A percentile compares a stretch with the other conserved stretches of the same genome.
Evolutionary conservation across 2,329 filamentous ascomycete species (phyloP).

Genomic region (Nemania abortiva): DNA sequence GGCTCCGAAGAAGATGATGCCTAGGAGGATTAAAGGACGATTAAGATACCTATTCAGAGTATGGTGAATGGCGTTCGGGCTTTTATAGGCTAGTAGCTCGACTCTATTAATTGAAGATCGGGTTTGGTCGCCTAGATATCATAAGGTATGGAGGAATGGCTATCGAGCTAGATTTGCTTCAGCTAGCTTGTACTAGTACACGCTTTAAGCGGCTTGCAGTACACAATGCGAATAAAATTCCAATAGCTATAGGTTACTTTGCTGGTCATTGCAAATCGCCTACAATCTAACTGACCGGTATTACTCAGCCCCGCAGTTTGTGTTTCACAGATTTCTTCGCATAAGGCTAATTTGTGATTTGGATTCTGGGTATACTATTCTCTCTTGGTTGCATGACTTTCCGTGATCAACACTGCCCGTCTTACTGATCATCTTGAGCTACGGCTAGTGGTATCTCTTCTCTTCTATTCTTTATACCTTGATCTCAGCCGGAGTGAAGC

Average conservation of each 20-base stretch:
- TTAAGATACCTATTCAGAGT: conserved; percentile 32
- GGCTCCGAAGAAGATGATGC: not conserved
- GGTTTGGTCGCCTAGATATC: not conserved
- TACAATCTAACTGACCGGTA: no score
- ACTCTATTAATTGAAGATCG: conserved; percentile 5
- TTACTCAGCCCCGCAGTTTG: not conserved
- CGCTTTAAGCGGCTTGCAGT: not conserved
- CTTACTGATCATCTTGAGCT: not conserved
- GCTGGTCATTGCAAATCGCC: not conserved
- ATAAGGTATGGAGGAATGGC: conserved; percentile 4
- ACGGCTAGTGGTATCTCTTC: not conserved
- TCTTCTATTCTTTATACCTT: not conserved
- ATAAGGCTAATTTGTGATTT: not conserved
- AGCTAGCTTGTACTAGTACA: conserved; percentile 16
- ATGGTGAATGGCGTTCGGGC: conserved; percentile 26
- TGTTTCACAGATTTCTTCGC: no score
- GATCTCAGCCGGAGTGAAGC: not conserved
- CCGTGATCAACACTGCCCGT: not conserved
- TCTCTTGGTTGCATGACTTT: not conserved
- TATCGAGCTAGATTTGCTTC: not conserved
- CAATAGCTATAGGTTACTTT: not conserved
- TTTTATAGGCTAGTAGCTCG: not conserved
- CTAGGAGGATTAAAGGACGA: no score
- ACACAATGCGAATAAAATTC: not conserved
- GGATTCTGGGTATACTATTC: not conserved